Evolutionary conservation across 2,329 filamentous ascomycete genomes (phyloP).

Genomic region (Chlorencoelia australis): DNA sequence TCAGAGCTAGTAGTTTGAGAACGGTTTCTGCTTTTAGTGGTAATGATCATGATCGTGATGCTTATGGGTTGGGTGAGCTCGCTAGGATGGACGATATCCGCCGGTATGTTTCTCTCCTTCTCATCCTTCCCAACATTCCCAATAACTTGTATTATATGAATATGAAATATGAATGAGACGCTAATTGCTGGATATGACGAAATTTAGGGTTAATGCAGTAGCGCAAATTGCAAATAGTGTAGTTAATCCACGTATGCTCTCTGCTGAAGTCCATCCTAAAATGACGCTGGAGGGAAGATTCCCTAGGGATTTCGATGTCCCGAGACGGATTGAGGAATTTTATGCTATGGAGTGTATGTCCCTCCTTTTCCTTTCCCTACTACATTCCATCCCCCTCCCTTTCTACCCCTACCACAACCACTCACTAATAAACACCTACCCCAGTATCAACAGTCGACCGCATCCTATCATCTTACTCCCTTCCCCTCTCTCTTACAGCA

Average conservation of each 20-base stretch:
- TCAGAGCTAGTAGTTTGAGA: background rate
- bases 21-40: background rate
- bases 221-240: conserved; percentile 16
- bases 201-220: conserved; percentile 13
- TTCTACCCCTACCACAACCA: background rate
- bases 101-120: conserved; percentile 6
- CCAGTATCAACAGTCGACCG: too few species aligned
- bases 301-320: conserved; percentile 15
- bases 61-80: background rate
- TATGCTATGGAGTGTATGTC: conserved; percentile 14
- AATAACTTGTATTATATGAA: background rate
- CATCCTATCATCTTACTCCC: conserved; percentile 7
- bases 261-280: conserved; percentile 20
- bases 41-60: background rate
- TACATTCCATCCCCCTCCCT: background rate
- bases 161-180: too few species aligned
- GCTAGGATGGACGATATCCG: conserved; percentile 8
- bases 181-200: too few species aligned
- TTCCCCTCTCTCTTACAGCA: background rate
- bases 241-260: conserved; percentile 6
- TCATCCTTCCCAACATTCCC: background rate
- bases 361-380: too few species aligned
- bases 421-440: background rate
- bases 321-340: conserved; percentile 13
- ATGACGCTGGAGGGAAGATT: conserved; percentile 8